Conservation (phyloP, 169 alveolate genomes). For the Besnoitia besnoiti region DNA sequence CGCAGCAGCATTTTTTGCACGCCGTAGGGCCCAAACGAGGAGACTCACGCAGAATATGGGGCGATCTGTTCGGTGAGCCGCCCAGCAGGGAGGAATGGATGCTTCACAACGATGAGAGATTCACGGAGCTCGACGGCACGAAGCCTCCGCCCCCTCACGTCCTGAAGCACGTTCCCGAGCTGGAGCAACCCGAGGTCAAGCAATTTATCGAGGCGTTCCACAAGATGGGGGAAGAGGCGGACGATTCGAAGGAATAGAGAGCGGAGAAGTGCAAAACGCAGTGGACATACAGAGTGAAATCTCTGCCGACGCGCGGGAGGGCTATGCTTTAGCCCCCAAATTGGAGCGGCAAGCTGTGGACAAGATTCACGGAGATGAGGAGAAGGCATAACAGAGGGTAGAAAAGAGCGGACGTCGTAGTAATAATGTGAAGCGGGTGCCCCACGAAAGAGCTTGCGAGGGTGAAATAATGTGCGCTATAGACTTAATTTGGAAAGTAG, state of each 20-base stretch:
- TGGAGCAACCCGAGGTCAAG: neutral
- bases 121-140: slow-evolving; percentile 18
- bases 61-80: neutral
- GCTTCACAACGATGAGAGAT: slow-evolving; percentile 14
- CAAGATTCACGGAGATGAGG: too few species aligned
- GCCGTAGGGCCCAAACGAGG: slow-evolving; percentile 20
- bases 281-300: neutral
- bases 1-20: slow-evolving; percentile 1
- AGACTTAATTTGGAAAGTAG: too few species aligned
- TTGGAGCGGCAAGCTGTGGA: too few species aligned
- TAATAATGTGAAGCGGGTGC: too few species aligned
- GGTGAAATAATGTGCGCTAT: too few species aligned
- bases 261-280: neutral
- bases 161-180: slow-evolving; percentile 2
- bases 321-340: too few species aligned
- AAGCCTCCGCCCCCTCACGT: slow-evolving; percentile 27
- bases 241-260: neutral
- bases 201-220: neutral
- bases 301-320: too few species aligned
- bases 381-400: too few species aligned
- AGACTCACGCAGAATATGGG: neutral
- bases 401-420: too few species aligned
- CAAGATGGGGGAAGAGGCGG: slow-evolving; percentile 18
- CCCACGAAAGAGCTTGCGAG: too few species aligned
- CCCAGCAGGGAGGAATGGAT: slow-evolving; percentile 38